A percentile compares a stretch with the other conserved stretches of the same genome.
Conservation (phyloP, 352 stramenopile genomes). For the Pythium rishiriense region DNA sequence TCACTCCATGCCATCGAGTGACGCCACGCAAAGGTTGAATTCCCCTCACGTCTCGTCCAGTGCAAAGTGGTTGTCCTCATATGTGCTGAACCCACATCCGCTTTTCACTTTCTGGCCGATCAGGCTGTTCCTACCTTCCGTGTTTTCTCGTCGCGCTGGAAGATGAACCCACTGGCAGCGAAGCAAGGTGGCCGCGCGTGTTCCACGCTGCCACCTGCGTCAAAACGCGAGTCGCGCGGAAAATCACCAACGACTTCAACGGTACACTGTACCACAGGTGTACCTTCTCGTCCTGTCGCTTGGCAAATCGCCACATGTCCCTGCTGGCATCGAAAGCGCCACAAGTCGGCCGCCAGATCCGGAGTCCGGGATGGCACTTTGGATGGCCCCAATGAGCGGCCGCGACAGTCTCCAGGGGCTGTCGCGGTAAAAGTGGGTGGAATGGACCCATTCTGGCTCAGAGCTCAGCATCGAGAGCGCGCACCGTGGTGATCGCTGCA, state of each 20-base stretch:
- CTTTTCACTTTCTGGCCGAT: too few species aligned
- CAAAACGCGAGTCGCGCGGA: neutral
- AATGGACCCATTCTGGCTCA: neutral
- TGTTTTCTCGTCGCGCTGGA: neutral
- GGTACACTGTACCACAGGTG: neutral
- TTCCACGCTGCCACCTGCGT: neutral
- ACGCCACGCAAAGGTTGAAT: too few species aligned
- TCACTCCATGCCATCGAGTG: too few species aligned
- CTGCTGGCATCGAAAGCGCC: too few species aligned
- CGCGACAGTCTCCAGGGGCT: neutral
- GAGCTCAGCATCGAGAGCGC: neutral
- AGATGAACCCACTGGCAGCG: neutral
- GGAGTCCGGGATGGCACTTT: neutral
- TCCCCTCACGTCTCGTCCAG: too few species aligned
- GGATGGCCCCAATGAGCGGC: too few species aligned
- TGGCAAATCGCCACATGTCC: neutral
- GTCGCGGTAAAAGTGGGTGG: neutral
- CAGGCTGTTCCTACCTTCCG: too few species aligned
- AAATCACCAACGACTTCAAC: neutral
- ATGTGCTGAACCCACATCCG: too few species aligned
- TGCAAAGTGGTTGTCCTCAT: neutral
- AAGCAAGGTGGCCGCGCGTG: neutral
- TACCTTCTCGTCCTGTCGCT: neutral
- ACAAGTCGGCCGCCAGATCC: neutral
- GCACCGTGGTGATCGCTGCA: neutral